Conservation (phyloP, 2,329 filamentous ascomycete species). For the Sporothrix mexicana region DNA sequence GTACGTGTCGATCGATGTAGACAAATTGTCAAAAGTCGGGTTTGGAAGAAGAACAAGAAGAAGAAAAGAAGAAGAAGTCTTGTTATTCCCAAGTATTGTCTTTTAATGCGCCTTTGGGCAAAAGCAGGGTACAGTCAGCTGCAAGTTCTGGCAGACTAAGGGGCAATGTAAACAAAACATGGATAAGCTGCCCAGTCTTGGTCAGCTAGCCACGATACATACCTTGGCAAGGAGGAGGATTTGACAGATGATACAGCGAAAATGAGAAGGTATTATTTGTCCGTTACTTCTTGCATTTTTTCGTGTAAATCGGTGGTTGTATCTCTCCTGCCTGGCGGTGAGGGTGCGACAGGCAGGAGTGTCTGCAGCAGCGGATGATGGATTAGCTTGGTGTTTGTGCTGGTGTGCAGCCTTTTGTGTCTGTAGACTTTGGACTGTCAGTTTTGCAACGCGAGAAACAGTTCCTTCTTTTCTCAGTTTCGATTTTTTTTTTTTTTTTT, state of each 20-base stretch:
- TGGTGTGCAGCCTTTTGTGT: not conserved
- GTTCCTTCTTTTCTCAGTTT: not conserved
- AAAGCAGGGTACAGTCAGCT: not conserved
- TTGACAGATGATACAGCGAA: not conserved
- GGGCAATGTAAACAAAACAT: conserved; percentile 25
- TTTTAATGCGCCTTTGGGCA: not conserved
- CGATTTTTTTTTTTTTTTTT: not conserved
- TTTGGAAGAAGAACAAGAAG: too few species aligned
- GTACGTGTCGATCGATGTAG: not conserved
- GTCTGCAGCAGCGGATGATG: not conserved
- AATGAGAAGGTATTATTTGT: not conserved
- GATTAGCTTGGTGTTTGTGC: not conserved
- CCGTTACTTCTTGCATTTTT: not conserved
- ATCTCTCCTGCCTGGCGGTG: not conserved
- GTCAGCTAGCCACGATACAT: not conserved
- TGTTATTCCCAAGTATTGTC: too few species aligned
- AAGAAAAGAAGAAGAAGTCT: not conserved
- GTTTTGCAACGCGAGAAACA: not conserved
- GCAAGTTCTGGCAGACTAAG: not conserved
- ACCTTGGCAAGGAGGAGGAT: not conserved
- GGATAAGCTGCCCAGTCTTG: not conserved
- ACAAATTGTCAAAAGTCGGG: not conserved
- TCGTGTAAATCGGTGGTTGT: not conserved
- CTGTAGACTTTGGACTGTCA: not conserved
- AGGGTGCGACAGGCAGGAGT: not conserved